A percentile compares a stretch with the other conserved stretches of the same genome.
Conservation (phyloP, 768 basidiomycete species). For the Tylopilus plumbeoviolaceoides region DNA sequence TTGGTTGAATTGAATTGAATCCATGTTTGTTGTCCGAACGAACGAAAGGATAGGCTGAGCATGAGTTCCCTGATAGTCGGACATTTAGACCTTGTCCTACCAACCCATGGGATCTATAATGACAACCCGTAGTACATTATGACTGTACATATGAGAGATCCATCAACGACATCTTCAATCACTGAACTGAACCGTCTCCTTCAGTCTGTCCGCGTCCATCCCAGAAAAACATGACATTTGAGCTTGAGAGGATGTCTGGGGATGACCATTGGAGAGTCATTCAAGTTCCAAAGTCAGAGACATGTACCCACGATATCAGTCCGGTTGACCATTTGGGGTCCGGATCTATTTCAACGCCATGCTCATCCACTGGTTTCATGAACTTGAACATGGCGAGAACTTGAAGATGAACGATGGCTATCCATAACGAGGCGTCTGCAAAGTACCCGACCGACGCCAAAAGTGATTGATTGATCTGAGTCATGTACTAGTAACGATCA, state of each 20-base stretch:
- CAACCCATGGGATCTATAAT: no score
- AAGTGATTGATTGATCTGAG: constrained; percentile 1
- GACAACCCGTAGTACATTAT: neutral
- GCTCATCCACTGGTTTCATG: constrained; percentile 24
- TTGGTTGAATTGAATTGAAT: no score
- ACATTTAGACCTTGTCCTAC: no score
- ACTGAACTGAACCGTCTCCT: constrained; percentile 8
- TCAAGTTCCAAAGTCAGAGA: neutral
- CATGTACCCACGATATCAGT: constrained; percentile 23
- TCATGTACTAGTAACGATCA: neutral
- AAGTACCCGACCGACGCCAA: constrained; percentile 26
- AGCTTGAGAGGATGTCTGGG: constrained; percentile 27
- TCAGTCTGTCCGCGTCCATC: constrained; percentile 14
- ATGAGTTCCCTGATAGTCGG: no score
- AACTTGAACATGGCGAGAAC: constrained; percentile 27
- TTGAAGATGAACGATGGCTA: constrained; percentile 29
- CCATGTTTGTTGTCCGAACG: no score
- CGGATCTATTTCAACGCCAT: constrained; percentile 25
- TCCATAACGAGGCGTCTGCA: constrained; percentile 33
- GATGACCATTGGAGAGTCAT: constrained; percentile 1
- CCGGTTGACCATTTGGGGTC: constrained; percentile 27
- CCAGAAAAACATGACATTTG: constrained; percentile 24
- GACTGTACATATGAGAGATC: neutral
- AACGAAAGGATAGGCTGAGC: no score
- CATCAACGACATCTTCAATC: constrained; percentile 7